These are phyloP conservation scores for Magnusiomyces ingens DNA, from an alignment of 1,139 yeast genomes.

Conservation along the genomic window DNA sequence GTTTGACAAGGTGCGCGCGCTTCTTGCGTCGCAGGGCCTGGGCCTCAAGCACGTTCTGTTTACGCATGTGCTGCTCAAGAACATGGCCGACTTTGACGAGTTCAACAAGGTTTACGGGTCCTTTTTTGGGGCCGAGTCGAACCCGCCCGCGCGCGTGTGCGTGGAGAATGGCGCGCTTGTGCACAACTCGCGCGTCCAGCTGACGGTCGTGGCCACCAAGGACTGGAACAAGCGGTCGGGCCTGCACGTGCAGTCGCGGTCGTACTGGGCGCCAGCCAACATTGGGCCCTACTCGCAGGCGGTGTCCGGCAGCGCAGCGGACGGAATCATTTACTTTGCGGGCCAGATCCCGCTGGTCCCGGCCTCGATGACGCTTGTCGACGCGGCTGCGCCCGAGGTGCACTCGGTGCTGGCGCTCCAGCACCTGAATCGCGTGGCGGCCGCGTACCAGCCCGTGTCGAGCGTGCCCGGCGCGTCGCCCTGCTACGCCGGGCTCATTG, in stretches of 20 bases:
- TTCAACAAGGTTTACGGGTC: slow-evolving; percentile 56
- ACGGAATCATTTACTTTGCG: slow-evolving; percentile 57
- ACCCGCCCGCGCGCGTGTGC: slow-evolving; percentile 88
- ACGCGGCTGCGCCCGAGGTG: slow-evolving; percentile 7
- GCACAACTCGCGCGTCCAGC: slow-evolving; percentile 36
- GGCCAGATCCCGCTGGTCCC: slow-evolving; percentile 92
- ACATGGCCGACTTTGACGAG: slow-evolving; percentile 56
- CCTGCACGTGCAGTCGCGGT: slow-evolving; percentile 81
- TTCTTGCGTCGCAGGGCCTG: background rate
- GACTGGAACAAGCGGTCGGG: slow-evolving; percentile 38
- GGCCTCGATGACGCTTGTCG: slow-evolving; percentile 44
- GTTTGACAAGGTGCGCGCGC: background rate
- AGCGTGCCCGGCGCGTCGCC: slow-evolving; percentile 35
- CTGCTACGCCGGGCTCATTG: slow-evolving; percentile 43
- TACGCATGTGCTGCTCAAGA: slow-evolving; percentile 42
- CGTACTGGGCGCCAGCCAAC: slow-evolving; percentile 97
- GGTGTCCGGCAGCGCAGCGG: slow-evolving; percentile 36
- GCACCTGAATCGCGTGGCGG: slow-evolving; percentile 60
- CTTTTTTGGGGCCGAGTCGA: slow-evolving; percentile 41
- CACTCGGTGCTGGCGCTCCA: slow-evolving; percentile 59
- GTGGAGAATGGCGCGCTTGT: slow-evolving; percentile 51
- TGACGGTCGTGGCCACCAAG: slow-evolving; percentile 24
- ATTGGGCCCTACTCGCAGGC: slow-evolving; percentile 97
- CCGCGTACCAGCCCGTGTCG: slow-evolving; percentile 28
- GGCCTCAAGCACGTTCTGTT: slow-evolving; percentile 1